Percentiles rank a stretch among this genome's conserved stretches.
Evolutionary conservation across 208 protist species (phyloP).

Genomic region (Crithidia brevicula): DNA sequence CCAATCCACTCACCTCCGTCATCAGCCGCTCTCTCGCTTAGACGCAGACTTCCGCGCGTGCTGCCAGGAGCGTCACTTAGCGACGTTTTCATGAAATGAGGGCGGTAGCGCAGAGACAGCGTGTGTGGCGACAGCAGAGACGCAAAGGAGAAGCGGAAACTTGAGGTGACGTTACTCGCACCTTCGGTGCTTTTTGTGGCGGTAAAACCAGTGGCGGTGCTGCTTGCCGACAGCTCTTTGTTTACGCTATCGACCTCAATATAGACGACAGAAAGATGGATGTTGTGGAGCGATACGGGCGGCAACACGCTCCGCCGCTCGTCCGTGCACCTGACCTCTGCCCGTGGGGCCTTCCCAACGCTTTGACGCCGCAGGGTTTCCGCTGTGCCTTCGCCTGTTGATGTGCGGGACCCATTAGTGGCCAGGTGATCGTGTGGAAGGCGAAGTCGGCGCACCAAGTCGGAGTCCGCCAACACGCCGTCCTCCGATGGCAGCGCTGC

Average conservation of each 20-base stretch:
- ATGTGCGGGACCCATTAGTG: too few species aligned
- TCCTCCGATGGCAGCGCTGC: slow-evolving; percentile 7
- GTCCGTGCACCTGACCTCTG: neutral
- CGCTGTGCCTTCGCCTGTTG: neutral
- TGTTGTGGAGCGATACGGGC: slow-evolving; percentile 22
- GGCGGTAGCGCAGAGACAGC: slow-evolving; percentile 9
- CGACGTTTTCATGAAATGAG: slow-evolving; percentile 2
- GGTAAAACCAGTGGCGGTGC: too few species aligned
- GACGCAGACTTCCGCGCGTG: neutral
- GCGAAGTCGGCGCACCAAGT: slow-evolving; percentile 24
- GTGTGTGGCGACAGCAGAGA: neutral
- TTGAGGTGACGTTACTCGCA: neutral
- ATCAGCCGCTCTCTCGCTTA: neutral
- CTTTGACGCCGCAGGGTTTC: neutral
- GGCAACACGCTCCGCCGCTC: neutral
- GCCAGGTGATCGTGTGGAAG: slow-evolving; percentile 14
- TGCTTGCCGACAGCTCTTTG: too few species aligned
- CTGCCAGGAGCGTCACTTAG: neutral
- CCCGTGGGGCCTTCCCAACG: neutral
- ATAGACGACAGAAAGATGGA: slow-evolving; percentile 25
- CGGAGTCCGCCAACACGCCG: slow-evolving; percentile 24
- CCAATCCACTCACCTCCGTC: neutral
- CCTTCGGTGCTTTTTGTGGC: neutral
- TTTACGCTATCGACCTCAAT: slow-evolving; percentile 3
- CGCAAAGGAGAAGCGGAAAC: too few species aligned